Conservation (phyloP, 106 monocot species). For the Ottelia alismoides region DNA sequence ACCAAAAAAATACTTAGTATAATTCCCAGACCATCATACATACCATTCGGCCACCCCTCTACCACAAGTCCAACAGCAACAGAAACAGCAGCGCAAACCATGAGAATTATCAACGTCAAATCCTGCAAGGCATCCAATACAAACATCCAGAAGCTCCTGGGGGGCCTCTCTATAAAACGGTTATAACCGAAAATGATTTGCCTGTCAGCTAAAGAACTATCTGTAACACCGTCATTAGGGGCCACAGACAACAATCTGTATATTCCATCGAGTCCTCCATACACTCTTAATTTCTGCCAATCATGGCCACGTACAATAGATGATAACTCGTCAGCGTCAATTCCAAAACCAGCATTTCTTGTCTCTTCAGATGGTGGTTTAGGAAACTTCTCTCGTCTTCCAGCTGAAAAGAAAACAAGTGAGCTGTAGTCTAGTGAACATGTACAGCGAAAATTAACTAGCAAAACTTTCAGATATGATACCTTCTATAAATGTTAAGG, state of each 20-base stretch:
- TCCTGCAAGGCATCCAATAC: conserved; percentile 73
- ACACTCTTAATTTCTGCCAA: conserved; percentile 27
- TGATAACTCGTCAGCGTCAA: conserved; percentile 69
- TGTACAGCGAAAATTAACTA: conserved; percentile 16
- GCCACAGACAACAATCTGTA: conserved; percentile 36
- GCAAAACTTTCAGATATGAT: conserved; percentile 23
- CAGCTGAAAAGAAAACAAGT: conserved; percentile 35
- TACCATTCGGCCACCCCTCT: conserved; percentile 76
- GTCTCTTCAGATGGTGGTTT: conserved; percentile 27
- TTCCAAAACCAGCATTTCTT: conserved; percentile 45
- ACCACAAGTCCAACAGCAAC: conserved; percentile 52
- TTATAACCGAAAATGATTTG: conserved; percentile 69
- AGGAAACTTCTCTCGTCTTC: conserved; percentile 27
- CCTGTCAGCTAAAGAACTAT: conserved; percentile 38
- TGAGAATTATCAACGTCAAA: conserved; percentile 61
- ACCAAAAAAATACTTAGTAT: conserved; percentile 68
- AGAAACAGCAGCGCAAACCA: conserved; percentile 63
- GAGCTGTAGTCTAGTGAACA: conserved; percentile 30
- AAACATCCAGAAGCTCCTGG: conserved; percentile 75
- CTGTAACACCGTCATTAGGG: conserved; percentile 33
- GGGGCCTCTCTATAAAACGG: conserved; percentile 71
- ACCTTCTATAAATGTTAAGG: conserved; percentile 83
- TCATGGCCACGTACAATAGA: conserved; percentile 60
- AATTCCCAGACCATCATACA: conserved; percentile 81
- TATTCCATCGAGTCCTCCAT: conserved; percentile 64